Percentiles rank a stretch among this genome's conserved stretches.
Evolutionary conservation across 495 filamentous ascomycete species (phyloP).

Genomic region (Filosporella fistucella): DNA sequence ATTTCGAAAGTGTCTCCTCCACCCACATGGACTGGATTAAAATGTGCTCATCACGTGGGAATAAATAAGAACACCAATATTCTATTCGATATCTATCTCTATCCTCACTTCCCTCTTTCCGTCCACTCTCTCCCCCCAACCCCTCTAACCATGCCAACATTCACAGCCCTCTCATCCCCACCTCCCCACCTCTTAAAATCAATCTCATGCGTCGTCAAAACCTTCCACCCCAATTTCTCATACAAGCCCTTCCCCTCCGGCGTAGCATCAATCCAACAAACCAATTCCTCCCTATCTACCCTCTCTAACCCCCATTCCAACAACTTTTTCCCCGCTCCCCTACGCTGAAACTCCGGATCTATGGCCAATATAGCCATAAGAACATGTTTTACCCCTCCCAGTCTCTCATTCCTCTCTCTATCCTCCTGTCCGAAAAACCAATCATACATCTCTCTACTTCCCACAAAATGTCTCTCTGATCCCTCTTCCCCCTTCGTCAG

Average conservation of each 20-base stretch:
- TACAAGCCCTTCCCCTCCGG: conserved; percentile 7
- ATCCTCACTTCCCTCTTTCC: too few relatives aligned
- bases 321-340: conserved; percentile 8
- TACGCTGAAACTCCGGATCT: conserved; percentile 7
- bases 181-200: conserved; percentile 8
- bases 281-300: conserved; percentile 8
- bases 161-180: conserved; percentile 1
- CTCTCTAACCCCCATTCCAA: conserved; percentile 1
- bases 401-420: not conserved
- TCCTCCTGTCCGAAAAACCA: not conserved
- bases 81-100: too few relatives aligned
- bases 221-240: conserved; percentile 14
- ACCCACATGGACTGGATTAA: too few relatives aligned
- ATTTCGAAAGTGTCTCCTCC: too few relatives aligned
- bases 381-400: conserved; percentile 1
- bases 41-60: too few relatives aligned
- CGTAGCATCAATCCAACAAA: conserved; percentile 11
- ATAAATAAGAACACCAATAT: too few relatives aligned
- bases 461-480: not conserved
- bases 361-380: conserved; percentile 9
- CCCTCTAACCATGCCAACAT: too few relatives aligned
- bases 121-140: too few relatives aligned
- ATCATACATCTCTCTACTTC: not conserved
- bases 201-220: not conserved
- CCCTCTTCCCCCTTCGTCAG: too few relatives aligned